Evolutionary conservation across 192 early-diverging fungal species (phyloP).

Genomic region (Chytriomyces hyalinus): DNA sequence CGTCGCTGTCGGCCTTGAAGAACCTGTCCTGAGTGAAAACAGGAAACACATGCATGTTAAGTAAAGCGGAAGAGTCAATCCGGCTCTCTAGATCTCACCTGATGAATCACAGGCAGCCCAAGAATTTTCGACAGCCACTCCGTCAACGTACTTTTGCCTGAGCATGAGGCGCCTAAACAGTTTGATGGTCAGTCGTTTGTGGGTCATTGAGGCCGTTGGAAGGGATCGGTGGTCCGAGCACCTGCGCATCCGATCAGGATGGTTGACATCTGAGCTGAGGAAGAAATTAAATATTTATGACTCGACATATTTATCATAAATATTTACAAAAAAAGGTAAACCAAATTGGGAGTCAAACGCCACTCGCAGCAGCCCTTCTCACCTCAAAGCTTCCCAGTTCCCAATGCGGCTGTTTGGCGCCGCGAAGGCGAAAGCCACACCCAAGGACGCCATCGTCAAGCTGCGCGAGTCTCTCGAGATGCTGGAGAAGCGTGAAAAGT

Average conservation of each 20-base stretch:
- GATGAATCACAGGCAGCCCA: slow-evolving; percentile 32
- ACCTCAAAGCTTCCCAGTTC: background rate
- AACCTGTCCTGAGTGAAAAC: slow-evolving; percentile 32
- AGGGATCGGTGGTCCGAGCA: background rate
- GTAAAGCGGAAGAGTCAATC: background rate
- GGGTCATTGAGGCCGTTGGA: background rate
- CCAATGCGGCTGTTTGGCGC: slow-evolving; percentile 58
- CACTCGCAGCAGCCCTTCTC: background rate
- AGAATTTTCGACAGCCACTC: slow-evolving; percentile 39
- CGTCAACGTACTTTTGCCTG: slow-evolving; percentile 37
- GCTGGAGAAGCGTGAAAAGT: slow-evolving; percentile 93
- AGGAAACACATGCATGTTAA: background rate
- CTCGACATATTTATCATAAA: too few relatives aligned
- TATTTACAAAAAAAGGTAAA: too few relatives aligned
- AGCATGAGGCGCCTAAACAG: slow-evolving; percentile 29
- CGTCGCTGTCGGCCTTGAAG: slow-evolving; percentile 32
- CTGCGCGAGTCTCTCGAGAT: slow-evolving; percentile 88
- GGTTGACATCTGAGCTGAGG: background rate
- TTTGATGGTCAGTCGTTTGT: too few relatives aligned
- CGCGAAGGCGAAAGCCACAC: slow-evolving; percentile 59
- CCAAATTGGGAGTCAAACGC: background rate
- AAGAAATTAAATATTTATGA: too few relatives aligned
- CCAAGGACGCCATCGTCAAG: slow-evolving; percentile 94
- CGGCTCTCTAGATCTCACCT: slow-evolving; percentile 7
- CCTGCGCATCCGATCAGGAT: background rate